Evolutionary conservation across 257 asterid species (phyloP).

Genomic region (Apocynum venetum): DNA sequence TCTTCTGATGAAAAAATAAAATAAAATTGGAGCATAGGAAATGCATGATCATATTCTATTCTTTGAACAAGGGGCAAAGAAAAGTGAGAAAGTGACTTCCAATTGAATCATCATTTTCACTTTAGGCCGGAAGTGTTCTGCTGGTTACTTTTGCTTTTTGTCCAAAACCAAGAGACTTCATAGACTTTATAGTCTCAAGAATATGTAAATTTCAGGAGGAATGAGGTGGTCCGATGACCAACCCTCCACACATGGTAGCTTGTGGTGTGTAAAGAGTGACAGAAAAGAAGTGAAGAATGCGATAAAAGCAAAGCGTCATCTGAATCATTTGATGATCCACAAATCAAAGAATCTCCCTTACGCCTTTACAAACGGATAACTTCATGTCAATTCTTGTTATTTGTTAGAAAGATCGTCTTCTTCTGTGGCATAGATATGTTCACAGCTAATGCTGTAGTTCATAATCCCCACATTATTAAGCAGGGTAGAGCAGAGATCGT

Average conservation of each 20-base stretch:
- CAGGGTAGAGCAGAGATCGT: too few relatives aligned
- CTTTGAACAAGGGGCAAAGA: slow-evolving; percentile 13
- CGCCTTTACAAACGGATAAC: neutral
- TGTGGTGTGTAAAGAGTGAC: neutral
- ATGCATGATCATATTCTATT: slow-evolving; percentile 6
- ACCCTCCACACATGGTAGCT: neutral
- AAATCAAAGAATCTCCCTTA: neutral
- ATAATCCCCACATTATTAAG: too few relatives aligned
- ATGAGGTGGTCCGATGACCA: too few relatives aligned
- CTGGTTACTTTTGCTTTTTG: neutral
- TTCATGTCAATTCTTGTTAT: neutral
- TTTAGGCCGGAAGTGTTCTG: neutral
- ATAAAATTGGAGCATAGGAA: neutral
- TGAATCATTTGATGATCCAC: slow-evolving; percentile 2
- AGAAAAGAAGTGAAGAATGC: neutral
- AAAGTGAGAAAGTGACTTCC: neutral
- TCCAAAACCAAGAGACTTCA: slow-evolving; percentile 6
- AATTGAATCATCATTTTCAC: slow-evolving; percentile 7
- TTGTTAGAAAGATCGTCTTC: neutral
- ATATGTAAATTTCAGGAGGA: neutral
- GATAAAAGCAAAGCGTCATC: neutral
- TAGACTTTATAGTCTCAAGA: neutral
- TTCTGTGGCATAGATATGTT: too few relatives aligned
- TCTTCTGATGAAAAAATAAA: too few relatives aligned
- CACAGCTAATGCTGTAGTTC: too few relatives aligned